Conservation (phyloP, 805 yeast species). For the Cyberlindnera mycetangii region DNA sequence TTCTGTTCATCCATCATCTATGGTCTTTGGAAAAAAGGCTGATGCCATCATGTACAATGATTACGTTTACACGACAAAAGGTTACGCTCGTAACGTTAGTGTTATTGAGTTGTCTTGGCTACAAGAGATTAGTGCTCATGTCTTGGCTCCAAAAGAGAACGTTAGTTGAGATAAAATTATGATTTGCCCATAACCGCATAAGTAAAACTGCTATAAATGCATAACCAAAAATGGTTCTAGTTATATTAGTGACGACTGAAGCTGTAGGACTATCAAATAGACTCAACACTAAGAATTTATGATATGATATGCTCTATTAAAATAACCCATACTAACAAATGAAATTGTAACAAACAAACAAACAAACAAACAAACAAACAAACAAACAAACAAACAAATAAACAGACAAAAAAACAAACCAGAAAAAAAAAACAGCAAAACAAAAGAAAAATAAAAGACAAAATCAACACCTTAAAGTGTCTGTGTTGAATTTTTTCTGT, state of each 20-base stretch:
- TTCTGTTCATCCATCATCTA: conserved; percentile 87
- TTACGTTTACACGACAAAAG: conserved; percentile 88
- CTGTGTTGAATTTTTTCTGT: conserved; percentile 10
- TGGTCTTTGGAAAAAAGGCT: conserved; percentile 74
- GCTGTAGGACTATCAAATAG: too few relatives aligned
- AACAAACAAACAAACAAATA: not conserved
- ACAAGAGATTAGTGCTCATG: conserved; percentile 51
- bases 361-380: conserved; percentile 1
- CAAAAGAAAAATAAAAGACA: not conserved
- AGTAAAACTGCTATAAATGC: too few relatives aligned
- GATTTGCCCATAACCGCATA: not conserved
- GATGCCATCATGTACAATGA: conserved; percentile 95
- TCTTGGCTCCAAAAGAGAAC: conserved; percentile 17
- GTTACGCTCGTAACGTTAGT: conserved; percentile 88
- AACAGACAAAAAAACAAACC: not conserved
- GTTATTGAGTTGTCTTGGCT: conserved; percentile 81
- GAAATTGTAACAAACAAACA: not conserved
- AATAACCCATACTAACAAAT: not conserved
- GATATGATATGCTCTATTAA: too few relatives aligned
- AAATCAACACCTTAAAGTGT: conserved; percentile 4
- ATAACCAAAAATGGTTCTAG: too few relatives aligned
- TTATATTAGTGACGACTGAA: too few relatives aligned
- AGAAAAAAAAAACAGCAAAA: not conserved
- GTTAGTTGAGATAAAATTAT: conserved; percentile 1
- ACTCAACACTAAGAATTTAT: too few relatives aligned